Percentiles rank a stretch among this genome's conserved stretches.
phyloP scores from a whole-genome alignment of 768 basidiomycete species.

The Mrakia frigida region DNA sequence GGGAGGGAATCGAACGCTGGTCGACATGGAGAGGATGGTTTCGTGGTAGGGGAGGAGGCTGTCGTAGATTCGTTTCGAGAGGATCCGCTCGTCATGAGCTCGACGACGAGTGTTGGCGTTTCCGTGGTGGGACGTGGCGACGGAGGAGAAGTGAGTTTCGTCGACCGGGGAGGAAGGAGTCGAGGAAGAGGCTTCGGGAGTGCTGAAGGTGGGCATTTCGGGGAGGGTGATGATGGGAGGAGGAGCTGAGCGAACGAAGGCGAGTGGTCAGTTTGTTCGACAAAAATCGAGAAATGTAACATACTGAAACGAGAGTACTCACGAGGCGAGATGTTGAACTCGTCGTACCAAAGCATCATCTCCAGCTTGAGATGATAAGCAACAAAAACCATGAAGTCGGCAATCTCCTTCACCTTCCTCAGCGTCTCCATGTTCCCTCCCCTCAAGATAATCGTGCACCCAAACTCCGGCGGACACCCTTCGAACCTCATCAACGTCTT shows the following conservation, averaged over 20 bases:
- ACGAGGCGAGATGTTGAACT: conserved; percentile 20
- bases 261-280: conserved; percentile 47
- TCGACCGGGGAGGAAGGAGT: conserved; percentile 37
- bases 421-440: conserved; percentile 79
- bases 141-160: conserved; percentile 25
- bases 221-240: conserved; percentile 44
- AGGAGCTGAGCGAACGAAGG: conserved; percentile 59
- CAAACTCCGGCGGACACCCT: conserved; percentile 85
- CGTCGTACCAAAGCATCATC: conserved; percentile 32
- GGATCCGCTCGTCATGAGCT: conserved; percentile 42
- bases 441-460: conserved; percentile 86
- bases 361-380: conserved; percentile 52
- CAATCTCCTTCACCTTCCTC: conserved; percentile 81
- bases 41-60: conserved; percentile 75
- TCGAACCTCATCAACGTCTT: conserved; percentile 99
- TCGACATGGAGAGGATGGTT: conserved; percentile 89
- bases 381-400: conserved; percentile 83
- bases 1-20: conserved; percentile 84
- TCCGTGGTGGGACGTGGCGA: background rate
- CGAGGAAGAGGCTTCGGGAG: conserved; percentile 48
- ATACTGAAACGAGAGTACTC: conserved; percentile 14
- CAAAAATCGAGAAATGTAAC: background rate
- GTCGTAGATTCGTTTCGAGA: conserved; percentile 71
- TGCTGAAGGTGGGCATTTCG: conserved; percentile 19
- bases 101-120: background rate